Percentiles rank a stretch among this genome's conserved stretches.
phyloP scores from a whole-genome alignment of 768 basidiomycete species.

The Coprinopsis marcescibilis region DNA sequence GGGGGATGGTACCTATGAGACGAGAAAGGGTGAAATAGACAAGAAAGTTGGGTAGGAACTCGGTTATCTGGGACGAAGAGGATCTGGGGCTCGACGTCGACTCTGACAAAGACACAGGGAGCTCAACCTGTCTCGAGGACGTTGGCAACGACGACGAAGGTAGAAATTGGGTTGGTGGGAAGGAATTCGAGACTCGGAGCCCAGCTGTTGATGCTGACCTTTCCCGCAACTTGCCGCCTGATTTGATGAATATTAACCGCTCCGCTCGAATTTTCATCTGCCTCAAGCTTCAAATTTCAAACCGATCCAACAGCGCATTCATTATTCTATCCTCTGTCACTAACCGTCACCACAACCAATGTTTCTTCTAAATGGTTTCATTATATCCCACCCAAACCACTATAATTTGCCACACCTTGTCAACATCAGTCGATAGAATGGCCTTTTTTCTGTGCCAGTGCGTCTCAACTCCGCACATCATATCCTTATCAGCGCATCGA shows the following conservation, averaged over 20 bases:
- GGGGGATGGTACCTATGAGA: slow-evolving; percentile 6
- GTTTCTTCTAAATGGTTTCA: no score
- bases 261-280: background rate
- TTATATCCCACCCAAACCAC: no score
- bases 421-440: no score
- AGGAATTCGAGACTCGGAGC: slow-evolving; percentile 17
- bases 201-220: slow-evolving; percentile 19
- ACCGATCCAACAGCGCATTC: no score
- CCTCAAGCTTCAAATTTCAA: no score
- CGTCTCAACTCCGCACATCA: slow-evolving; percentile 1
- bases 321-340: no score
- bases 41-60: slow-evolving; percentile 17
- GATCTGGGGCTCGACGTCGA: background rate
- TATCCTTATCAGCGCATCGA: background rate
- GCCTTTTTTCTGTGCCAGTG: background rate
- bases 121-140: background rate
- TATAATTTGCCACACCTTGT: background rate
- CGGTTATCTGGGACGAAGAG: background rate
- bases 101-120: background rate
- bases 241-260: background rate
- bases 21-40: slow-evolving; percentile 14
- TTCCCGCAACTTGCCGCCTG: slow-evolving; percentile 21
- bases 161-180: slow-evolving; percentile 15
- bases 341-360: no score
- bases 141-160: slow-evolving; percentile 11